These are phyloP conservation scores for Syzygium aqueum DNA, from an alignment of 345 rosid genomes.

Conservation along the genomic window DNA sequence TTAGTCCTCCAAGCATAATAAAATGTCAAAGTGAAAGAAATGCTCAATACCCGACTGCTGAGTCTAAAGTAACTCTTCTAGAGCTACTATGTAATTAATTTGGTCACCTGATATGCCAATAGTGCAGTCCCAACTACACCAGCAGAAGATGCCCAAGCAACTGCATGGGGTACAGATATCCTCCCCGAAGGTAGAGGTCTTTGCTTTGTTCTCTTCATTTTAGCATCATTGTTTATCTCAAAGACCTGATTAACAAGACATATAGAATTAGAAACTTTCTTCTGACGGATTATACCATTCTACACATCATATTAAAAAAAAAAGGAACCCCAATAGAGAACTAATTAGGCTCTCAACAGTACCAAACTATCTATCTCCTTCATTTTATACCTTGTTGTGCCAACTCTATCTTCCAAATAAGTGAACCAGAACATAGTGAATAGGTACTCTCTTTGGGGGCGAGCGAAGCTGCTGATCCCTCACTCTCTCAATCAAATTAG, in stretches of 20 bases:
- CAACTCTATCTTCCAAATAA: background rate
- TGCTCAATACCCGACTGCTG: background rate
- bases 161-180: slow-evolving; percentile 60
- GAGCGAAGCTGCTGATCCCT: background rate
- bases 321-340: background rate
- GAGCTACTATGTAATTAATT: slow-evolving; percentile 1
- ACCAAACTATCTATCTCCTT: background rate
- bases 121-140: slow-evolving; percentile 72
- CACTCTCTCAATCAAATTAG: background rate
- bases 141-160: slow-evolving; percentile 66
- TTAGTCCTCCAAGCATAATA: slow-evolving; percentile 9
- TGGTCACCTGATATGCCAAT: slow-evolving; percentile 69
- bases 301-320: background rate
- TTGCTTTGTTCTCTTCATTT: slow-evolving; percentile 82
- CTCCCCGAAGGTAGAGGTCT: slow-evolving; percentile 91
- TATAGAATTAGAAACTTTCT: background rate
- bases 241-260: slow-evolving; percentile 36
- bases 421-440: background rate
- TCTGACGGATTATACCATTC: background rate
- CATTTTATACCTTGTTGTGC: background rate
- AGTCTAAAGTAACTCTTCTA: background rate
- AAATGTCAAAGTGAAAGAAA: background rate
- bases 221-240: slow-evolving; percentile 80
- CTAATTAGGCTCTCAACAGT: background rate
- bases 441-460: background rate